phyloP scores from a whole-genome alignment of 1,284 basidiomycete species.

The Microbotryum intermedium region DNA sequence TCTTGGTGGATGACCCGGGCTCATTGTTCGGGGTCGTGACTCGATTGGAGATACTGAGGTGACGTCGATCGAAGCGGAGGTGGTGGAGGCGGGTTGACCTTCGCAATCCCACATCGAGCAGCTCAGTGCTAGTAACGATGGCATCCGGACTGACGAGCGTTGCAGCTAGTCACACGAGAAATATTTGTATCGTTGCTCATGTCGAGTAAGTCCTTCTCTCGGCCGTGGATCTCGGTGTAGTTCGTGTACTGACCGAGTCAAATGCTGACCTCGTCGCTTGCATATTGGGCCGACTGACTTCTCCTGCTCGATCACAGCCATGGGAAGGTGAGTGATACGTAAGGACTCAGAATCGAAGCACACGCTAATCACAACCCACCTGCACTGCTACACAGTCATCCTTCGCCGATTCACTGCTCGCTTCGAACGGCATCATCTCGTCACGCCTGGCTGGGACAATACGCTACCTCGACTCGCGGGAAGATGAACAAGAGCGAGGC shows the following conservation, averaged over 20 bases:
- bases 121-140: background rate
- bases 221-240: no score
- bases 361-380: background rate
- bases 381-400: slow-evolving; percentile 40
- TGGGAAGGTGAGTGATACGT: background rate
- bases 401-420: slow-evolving; percentile 88
- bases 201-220: slow-evolving; percentile 42
- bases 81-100: background rate
- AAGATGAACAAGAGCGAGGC: slow-evolving; percentile 94
- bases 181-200: slow-evolving; percentile 33
- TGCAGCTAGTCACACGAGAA: slow-evolving; percentile 5
- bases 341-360: slow-evolving; percentile 53
- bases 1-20: background rate
- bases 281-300: background rate
- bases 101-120: background rate
- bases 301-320: background rate
- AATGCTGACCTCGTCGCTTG: no score
- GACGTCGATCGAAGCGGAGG: background rate
- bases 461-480: slow-evolving; percentile 87
- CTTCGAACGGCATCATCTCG: slow-evolving; percentile 97
- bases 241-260: no score
- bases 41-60: background rate
- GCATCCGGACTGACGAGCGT: background rate
- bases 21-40: background rate
- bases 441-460: slow-evolving; percentile 90